Evolutionary conservation across 495 filamentous ascomycete genomes (phyloP).

Genomic region (Trichoderma gamsii): DNA sequence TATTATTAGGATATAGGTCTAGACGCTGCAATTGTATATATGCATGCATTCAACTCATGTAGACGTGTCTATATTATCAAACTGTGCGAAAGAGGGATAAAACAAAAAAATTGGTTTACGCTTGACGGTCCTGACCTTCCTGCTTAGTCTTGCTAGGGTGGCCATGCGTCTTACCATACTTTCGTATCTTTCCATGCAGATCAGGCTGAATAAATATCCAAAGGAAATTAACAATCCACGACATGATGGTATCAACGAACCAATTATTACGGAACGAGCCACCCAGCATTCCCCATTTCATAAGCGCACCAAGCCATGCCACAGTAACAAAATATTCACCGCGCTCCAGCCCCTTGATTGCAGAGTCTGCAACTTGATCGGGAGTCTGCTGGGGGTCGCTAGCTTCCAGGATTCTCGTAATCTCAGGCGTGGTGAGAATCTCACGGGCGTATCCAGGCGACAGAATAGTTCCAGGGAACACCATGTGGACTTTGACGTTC

Average conservation of each 20-base stretch:
- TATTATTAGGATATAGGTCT: neutral
- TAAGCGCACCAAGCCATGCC: slow-evolving; percentile 57
- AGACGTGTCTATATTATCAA: neutral
- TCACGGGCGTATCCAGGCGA: slow-evolving; percentile 72
- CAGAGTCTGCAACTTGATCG: slow-evolving; percentile 62
- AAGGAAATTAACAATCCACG: slow-evolving; percentile 41
- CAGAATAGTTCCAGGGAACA: slow-evolving; percentile 79
- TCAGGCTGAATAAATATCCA: slow-evolving; percentile 57
- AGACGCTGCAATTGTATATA: neutral
- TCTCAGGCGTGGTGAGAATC: slow-evolving; percentile 69
- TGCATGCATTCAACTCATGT: neutral
- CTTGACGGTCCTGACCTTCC: neutral
- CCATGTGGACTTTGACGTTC: slow-evolving; percentile 70
- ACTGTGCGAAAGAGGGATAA: neutral
- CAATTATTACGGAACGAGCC: slow-evolving; percentile 53
- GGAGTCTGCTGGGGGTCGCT: slow-evolving; percentile 72
- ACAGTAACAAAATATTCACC: slow-evolving; percentile 75
- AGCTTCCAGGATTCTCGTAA: slow-evolving; percentile 79
- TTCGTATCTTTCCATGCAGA: slow-evolving; percentile 54
- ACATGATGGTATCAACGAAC: slow-evolving; percentile 52
- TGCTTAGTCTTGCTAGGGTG: slow-evolving; percentile 37
- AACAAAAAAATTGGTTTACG: neutral
- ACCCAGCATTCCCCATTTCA: slow-evolving; percentile 57
- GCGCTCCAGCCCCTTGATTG: slow-evolving; percentile 69
- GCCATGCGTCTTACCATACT: slow-evolving; percentile 54